phyloP scores from a whole-genome alignment of 225 moss, liverwort and hornwort genomes.

The Physcomitrium patens region DNA sequence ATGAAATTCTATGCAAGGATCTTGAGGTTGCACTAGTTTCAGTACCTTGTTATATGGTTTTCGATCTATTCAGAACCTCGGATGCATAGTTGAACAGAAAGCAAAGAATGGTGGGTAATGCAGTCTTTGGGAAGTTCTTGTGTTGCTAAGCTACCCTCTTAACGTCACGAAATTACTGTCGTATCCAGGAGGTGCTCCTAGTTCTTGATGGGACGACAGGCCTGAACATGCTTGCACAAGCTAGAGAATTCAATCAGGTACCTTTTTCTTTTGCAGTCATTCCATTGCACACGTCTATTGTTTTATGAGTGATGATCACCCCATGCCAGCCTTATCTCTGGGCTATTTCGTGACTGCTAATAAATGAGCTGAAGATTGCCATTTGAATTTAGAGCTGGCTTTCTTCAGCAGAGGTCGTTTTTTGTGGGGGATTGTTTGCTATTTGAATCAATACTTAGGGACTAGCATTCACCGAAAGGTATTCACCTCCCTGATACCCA shows the following conservation, averaged over 20 bases:
- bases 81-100: neutral
- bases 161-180: conserved; percentile 5
- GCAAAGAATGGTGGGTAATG: neutral
- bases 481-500: too few relatives aligned
- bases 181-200: conserved; percentile 85
- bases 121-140: neutral
- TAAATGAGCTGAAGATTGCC: conserved; percentile 17
- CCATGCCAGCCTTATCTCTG: too few relatives aligned
- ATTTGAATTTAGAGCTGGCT: conserved; percentile 13
- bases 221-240: conserved; percentile 97
- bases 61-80: neutral
- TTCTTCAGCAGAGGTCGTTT: conserved; percentile 2
- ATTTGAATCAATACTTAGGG: neutral
- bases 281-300: neutral
- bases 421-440: conserved; percentile 15
- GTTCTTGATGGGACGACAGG: conserved; percentile 99
- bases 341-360: neutral
- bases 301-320: neutral
- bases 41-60: neutral
- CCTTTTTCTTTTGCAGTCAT: neutral
- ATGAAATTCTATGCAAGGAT: conserved; percentile 18
- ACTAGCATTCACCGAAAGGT: too few relatives aligned
- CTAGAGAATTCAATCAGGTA: conserved; percentile 97
- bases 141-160: neutral
- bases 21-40: conserved; percentile 11